Evolutionary conservation across 169 alveolate genomes (phyloP), one percentile per base, ranked within the genome.

Genomic region (Eimeria mitis): DNA sequence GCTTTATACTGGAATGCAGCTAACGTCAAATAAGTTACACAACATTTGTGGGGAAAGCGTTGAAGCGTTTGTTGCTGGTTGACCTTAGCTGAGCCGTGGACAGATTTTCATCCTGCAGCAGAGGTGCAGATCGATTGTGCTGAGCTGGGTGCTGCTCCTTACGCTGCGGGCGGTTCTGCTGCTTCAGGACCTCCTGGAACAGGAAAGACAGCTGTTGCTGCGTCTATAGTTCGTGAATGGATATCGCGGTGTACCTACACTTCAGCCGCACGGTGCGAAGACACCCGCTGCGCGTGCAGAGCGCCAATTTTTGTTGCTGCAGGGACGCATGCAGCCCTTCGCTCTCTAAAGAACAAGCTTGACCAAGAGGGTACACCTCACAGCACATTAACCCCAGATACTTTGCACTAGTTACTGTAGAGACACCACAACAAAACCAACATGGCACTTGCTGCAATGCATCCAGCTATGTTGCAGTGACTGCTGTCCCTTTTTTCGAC

Each of bases 281-380:
- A 87, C 65, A 16, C 92, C 63, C 44, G 44, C 47, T 87, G 92
- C 79, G 81, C 92, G 28, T 87, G 92, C 63, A 59, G 81, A 87
- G 34, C 81, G 4, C 92, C 92, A 25, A 87, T 87, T 40, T 87
- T 87, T 21, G 92, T 87, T 87, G 92, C 92, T 63, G 92, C 92
- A 37, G 92, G 92, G 44, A 87, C 92, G 40, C 92, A 87, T 44
- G 92, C 92, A 71, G 92, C 92, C 47, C 81, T 87, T n/a, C 92
- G 92, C 31, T 87, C 92, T 40, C 83, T 87, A 25, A 59, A 87
- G 79, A 87, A 87, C 61, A 87, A 87, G 54, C 92, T 87, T 23
- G 81, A 87, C 63, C 81, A 61, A 34, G 92, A 87, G 47, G 92
- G 92, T 87, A 63, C 56, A 1, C 42, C 49, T 3, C 75, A 83